These are phyloP conservation scores for Penicillium concentricum DNA, from an alignment of 2,329 filamentous ascomycete genomes.

Conservation along the genomic window DNA sequence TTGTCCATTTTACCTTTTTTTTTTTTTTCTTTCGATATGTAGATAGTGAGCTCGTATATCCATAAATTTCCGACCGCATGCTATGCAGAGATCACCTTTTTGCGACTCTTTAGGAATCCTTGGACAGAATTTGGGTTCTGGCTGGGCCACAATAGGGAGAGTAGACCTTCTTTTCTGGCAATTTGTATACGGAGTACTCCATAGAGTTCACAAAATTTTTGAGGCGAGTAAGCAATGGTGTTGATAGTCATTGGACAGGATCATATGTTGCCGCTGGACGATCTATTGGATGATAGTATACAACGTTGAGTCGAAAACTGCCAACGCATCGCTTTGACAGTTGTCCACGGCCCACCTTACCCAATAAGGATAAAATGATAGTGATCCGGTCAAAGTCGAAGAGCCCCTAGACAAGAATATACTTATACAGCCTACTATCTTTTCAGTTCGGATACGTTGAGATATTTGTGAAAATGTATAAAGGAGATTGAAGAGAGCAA, in stretches of 20 bases:
- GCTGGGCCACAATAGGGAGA: not conserved
- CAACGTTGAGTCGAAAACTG: constrained; percentile 1
- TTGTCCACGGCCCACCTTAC: constrained; percentile 4
- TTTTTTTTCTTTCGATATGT: not conserved
- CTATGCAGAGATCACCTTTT: not conserved
- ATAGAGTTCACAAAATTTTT: too few relatives aligned
- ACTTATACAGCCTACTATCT: too few relatives aligned
- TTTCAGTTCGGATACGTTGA: too few relatives aligned
- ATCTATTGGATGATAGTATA: constrained; percentile 5
- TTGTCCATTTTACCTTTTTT: not conserved
- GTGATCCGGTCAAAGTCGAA: not conserved
- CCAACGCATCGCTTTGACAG: constrained; percentile 12
- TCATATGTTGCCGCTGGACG: constrained; percentile 1
- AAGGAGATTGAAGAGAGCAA: not conserved
- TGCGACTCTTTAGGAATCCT: not conserved
- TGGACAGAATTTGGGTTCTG: not conserved
- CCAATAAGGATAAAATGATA: not conserved
- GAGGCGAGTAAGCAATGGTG: not conserved
- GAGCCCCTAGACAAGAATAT: too few relatives aligned
- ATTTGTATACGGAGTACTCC: too few relatives aligned
- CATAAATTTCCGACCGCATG: constrained; percentile 2
- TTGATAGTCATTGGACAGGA: not conserved
- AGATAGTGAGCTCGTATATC: not conserved
- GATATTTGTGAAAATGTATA: too few relatives aligned
- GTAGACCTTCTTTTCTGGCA: constrained; percentile 2